Base-by-base conservation (phyloP, 257 asterid genomes). In the Paulownia fortunei region DNA sequence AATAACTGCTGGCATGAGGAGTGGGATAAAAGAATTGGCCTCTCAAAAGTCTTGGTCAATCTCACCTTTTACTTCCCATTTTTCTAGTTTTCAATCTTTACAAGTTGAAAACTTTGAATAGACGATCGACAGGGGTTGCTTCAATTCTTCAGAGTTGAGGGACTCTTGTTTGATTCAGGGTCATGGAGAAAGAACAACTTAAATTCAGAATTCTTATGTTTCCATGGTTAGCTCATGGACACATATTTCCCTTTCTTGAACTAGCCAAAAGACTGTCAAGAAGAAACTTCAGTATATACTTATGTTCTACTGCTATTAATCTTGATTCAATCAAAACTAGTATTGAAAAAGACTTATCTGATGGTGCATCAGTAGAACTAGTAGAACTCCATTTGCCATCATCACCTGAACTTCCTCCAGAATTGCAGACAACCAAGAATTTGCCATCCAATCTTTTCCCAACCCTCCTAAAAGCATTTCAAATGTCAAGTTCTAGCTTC, bases 211-310 rank as follows among this genome's bases (percentile, higher is more conserved):
- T 85, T 23, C 72, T 85, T 3, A 74, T 88, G 85, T 76, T 87
- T 72, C 89, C 91, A 81, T 85, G 89, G 89, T 56, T 87, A 24
- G 91, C 87, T 70, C 86, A 85, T 78, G 87, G 91, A 23, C 91
- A 85, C 67, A 76, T 83, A 66, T 46, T 19, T 11, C 88, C 91
- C 19, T 85, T 65, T 46, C 78, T 85, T 21, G 83, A 88, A 65
- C 81, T 86, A 2, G 84, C 92, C 55, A 86, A 82, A 75, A 79
- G 24, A 23, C 88, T 88, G 63, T 34, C 87, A 26, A 16, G 58
- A 8, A 76, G 44, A 77, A 84, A 82, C 72, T 82, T 85, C 44
- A 5, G 11, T 51, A 30, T 80, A 2, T 68, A 71, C 21, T n/a
- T 84, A 2, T 84, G 87, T 41, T 80, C 87, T 8, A 76, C 87